A percentile compares a stretch with the other conserved stretches of the same genome.
Conservation (phyloP, 495 filamentous ascomycete species). For the Penicillium cinerascens region DNA sequence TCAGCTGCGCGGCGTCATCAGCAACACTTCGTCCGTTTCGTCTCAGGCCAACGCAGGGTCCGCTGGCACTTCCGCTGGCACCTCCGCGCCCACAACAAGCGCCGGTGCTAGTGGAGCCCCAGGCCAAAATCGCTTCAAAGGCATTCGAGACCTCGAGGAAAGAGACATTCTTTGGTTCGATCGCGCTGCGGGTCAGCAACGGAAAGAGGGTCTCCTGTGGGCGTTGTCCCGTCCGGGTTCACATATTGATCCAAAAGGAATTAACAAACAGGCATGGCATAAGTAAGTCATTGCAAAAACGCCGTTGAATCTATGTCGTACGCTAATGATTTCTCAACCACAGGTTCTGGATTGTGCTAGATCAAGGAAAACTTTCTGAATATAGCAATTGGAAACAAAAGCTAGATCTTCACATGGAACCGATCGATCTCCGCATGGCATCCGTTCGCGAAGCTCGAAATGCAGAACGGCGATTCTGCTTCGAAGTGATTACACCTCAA, state of each 20-base stretch:
- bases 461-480: constrained; percentile 93
- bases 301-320: constrained; percentile 2
- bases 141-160: constrained; percentile 86
- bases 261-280: constrained; percentile 98
- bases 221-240: constrained; percentile 88
- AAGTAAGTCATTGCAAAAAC: constrained; percentile 67
- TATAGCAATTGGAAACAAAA: constrained; percentile 99
- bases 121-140: constrained; percentile 69
- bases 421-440: constrained; percentile 94
- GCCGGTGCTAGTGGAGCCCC: constrained; percentile 40
- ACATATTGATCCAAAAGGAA: constrained; percentile 88
- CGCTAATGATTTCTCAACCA: constrained; percentile 2
- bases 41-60: constrained; percentile 41
- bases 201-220: constrained; percentile 94
- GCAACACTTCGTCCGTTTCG: constrained; percentile 46
- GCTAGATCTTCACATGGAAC: constrained; percentile 95
- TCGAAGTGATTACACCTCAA: constrained; percentile 96
- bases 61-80: constrained; percentile 27
- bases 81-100: constrained; percentile 29
- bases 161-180: constrained; percentile 54
- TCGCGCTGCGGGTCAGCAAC: constrained; percentile 48
- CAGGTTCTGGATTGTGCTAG: constrained; percentile 97
- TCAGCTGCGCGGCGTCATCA: constrained; percentile 51
- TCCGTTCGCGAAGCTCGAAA: constrained; percentile 94
- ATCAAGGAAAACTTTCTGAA: constrained; percentile 93